Conservation (phyloP, 2,329 filamentous ascomycete species). For the Ophiostoma sp. region DNA sequence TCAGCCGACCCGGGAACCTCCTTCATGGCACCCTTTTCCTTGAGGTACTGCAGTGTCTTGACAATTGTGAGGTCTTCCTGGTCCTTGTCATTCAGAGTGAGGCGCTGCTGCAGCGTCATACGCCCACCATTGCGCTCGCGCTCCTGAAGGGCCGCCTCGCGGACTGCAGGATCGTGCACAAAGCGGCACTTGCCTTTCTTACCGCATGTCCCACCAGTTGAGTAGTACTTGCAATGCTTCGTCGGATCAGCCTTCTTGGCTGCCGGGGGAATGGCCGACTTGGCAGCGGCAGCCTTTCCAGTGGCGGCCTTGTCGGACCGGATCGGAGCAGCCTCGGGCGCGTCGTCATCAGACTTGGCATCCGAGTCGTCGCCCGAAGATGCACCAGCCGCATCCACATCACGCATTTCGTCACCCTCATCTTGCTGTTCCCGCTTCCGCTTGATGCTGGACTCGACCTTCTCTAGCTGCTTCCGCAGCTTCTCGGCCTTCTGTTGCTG, state of each 20-base stretch:
- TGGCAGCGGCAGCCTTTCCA: neutral
- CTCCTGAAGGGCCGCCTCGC: conserved; percentile 58
- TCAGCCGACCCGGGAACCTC: conserved; percentile 23
- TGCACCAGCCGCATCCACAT: conserved; percentile 32
- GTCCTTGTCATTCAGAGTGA: conserved; percentile 62
- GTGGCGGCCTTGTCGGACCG: conserved; percentile 34
- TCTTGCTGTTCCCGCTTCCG: conserved; percentile 63
- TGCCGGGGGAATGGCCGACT: conserved; percentile 37
- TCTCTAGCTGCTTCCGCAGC: conserved; percentile 58
- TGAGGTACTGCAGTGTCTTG: conserved; percentile 60
- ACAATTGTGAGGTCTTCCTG: conserved; percentile 62
- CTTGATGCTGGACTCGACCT: conserved; percentile 65
- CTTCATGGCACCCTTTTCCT: conserved; percentile 52
- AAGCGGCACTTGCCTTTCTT: conserved; percentile 73
- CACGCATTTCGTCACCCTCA: conserved; percentile 60
- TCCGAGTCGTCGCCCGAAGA: conserved; percentile 44
- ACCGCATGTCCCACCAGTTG: conserved; percentile 61
- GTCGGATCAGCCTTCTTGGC: conserved; percentile 55
- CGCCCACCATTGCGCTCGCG: conserved; percentile 60
- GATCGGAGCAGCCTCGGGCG: conserved; percentile 52
- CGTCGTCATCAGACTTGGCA: conserved; percentile 41
- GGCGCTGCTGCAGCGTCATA: conserved; percentile 60
- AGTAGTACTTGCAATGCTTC: conserved; percentile 66
- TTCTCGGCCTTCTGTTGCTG: conserved; percentile 54
- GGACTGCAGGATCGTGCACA: conserved; percentile 59